A percentile compares a stretch with the other conserved stretches of the same genome.
phyloP scores from a whole-genome alignment of 2,329 filamentous ascomycete species.

The Pseudocercospora eumusae region DNA sequence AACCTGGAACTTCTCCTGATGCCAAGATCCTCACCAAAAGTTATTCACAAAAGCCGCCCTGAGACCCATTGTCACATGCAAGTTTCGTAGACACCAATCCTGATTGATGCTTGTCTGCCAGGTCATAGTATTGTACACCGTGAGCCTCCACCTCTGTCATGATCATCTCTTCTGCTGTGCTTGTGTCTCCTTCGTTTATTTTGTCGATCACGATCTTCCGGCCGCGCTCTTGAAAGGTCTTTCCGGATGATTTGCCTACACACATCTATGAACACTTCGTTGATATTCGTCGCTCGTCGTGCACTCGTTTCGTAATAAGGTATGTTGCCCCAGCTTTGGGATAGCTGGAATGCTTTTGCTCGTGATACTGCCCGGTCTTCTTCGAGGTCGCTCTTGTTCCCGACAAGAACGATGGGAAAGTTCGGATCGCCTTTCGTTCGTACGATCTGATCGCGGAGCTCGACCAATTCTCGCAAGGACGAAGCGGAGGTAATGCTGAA shows the following conservation, averaged over 20 bases:
- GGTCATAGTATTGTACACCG: slow-evolving; percentile 30
- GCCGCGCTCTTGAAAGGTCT: slow-evolving; percentile 33
- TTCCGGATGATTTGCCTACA: slow-evolving; percentile 43
- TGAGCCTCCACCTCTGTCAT: slow-evolving; percentile 16
- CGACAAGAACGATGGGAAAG: slow-evolving; percentile 78
- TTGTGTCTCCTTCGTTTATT: slow-evolving; percentile 19
- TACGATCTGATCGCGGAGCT: slow-evolving; percentile 83
- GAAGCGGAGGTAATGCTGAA: slow-evolving; percentile 87
- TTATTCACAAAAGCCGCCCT: slow-evolving; percentile 4
- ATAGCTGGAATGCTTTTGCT: slow-evolving; percentile 77
- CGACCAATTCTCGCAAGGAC: slow-evolving; percentile 78
- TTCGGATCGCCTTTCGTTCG: slow-evolving; percentile 76
- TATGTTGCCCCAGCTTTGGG: slow-evolving; percentile 81
- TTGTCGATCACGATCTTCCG: slow-evolving; percentile 23
- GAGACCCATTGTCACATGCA: not conserved
- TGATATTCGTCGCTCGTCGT: slow-evolving; percentile 79
- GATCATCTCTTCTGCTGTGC: slow-evolving; percentile 15
- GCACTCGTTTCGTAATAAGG: slow-evolving; percentile 92
- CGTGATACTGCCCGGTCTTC: slow-evolving; percentile 78
- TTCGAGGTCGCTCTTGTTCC: slow-evolving; percentile 88
- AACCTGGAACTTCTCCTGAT: slow-evolving; percentile 6
- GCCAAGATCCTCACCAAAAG: slow-evolving; percentile 3
- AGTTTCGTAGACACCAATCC: not conserved
- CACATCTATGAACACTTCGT: slow-evolving; percentile 71
- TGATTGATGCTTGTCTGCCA: slow-evolving; percentile 5